Evolutionary conservation across 495 filamentous ascomycete species (phyloP).

Genomic region (Penicillium salamii): DNA sequence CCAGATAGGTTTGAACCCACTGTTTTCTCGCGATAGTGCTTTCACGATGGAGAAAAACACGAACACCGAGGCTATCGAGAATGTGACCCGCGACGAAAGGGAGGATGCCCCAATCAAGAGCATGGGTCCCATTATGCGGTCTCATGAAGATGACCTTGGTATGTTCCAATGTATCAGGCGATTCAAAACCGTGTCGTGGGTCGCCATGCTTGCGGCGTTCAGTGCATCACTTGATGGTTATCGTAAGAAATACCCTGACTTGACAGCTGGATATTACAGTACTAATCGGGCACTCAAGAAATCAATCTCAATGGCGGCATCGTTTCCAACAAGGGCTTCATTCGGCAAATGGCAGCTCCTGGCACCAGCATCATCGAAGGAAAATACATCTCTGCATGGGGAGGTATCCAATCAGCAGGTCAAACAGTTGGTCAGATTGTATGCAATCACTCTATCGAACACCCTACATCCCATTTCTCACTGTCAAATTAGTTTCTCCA

Average conservation of each 20-base stretch:
- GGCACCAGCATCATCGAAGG: constrained; percentile 30
- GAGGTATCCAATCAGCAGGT: constrained; percentile 39
- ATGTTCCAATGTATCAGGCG: constrained; percentile 26
- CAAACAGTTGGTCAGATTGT: constrained; percentile 35
- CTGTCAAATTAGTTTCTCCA: constrained; percentile 31
- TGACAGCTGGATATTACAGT: background rate
- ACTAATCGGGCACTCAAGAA: constrained; percentile 20
- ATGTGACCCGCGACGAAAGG: background rate
- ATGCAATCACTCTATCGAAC: background rate
- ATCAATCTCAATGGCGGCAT: constrained; percentile 41
- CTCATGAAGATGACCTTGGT: constrained; percentile 27
- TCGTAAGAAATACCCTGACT: constrained; percentile 20
- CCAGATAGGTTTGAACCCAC: too few relatives aligned
- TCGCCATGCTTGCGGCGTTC: constrained; percentile 37
- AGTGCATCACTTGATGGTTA: constrained; percentile 41
- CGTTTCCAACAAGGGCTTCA: constrained; percentile 41
- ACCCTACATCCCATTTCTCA: background rate
- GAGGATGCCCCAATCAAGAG: background rate
- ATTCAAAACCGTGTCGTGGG: constrained; percentile 24
- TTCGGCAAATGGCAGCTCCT: constrained; percentile 28
- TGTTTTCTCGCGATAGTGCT: background rate
- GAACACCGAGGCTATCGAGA: constrained; percentile 9
- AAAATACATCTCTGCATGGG: constrained; percentile 40
- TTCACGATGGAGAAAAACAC: constrained; percentile 8
- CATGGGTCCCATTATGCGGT: constrained; percentile 22